These are phyloP conservation scores for Candida takata DNA, from an alignment of 805 yeast species.

Conservation along the genomic window DNA sequence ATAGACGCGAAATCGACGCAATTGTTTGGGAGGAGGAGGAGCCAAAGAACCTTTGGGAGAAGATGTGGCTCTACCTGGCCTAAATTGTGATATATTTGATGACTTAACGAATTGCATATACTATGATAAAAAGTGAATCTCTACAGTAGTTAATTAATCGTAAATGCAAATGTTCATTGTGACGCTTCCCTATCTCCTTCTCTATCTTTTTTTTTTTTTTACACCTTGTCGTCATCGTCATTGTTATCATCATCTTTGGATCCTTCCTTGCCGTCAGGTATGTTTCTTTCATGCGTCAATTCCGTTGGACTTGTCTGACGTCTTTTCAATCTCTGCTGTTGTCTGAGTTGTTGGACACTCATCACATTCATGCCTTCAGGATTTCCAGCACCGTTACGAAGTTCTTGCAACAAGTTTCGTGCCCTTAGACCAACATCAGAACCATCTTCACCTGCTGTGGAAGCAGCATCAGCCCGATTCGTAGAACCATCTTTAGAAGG, in stretches of 20 bases:
- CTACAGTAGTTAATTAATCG: too few species aligned
- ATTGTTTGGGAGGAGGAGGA: slow-evolving; percentile 49
- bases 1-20: slow-evolving; percentile 27
- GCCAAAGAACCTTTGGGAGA: slow-evolving; percentile 48
- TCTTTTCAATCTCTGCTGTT: slow-evolving; percentile 29
- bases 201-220: too few species aligned
- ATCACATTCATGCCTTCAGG: slow-evolving; percentile 28
- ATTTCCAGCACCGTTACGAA: slow-evolving; percentile 34
- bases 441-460: slow-evolving; percentile 16
- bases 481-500: slow-evolving; percentile 9
- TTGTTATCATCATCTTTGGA: too few species aligned
- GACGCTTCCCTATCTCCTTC: too few species aligned
- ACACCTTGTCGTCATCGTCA: too few species aligned
- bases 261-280: too few species aligned
- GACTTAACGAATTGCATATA: too few species aligned
- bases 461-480: background rate
- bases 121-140: too few species aligned
- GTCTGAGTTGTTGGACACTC: slow-evolving; percentile 38
- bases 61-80: slow-evolving; percentile 36
- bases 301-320: slow-evolving; percentile 9
- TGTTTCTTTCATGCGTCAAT: too few species aligned
- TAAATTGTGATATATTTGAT: background rate
- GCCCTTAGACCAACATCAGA: slow-evolving; percentile 55
- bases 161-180: too few species aligned
- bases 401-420: slow-evolving; percentile 51